Evolutionary conservation across 495 filamentous ascomycete species (phyloP), one percentile per base, ranked within the genome.

Genomic region (Aspergillus asperescens): DNA sequence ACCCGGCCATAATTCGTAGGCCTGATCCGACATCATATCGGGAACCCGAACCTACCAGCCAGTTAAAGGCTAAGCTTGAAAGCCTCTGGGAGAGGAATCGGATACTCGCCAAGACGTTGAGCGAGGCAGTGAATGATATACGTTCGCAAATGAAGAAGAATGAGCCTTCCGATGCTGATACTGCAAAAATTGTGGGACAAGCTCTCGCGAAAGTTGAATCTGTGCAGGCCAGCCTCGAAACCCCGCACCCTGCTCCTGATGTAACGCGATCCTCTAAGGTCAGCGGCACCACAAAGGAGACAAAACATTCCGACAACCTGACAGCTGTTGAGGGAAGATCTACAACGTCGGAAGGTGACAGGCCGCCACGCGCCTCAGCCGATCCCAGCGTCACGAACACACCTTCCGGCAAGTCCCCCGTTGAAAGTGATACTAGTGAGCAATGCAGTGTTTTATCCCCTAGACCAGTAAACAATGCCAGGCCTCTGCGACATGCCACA

Each of bases 211-310:
- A 82, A 63, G 73, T 90, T 1, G 86, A 92, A 60, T 85, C 86
- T 47, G 86, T 93, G 27, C 89, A 89, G 61, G 77, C 82, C 8
- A 88, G 85, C 52, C 72, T 95, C 8, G 83, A 87, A 58, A 85
- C 92, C 56, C 60, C 81, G 10, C 74, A 77, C 10, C 64, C 84
- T 27, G 73, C 82, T 65, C 74, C 15, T 19, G 35, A 25, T n/a
- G 40, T 34, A 13, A 32, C 16, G 23, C 58, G 37, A 31, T 12
- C 45, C 4, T 31, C 52, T 19, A 49, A 46, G 6, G 44, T 44
- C 35, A 20, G 28, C 37, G 32, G 56, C 29, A 29, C 31, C 15
- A 24, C 27, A 25, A 34, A 32, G 8, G 55, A 43, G n/a, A 49
- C 44, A 15, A 20, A 42, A 23, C 27, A 34, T 1, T 12, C 28